Evolutionary conservation across 306 rosid species (phyloP).

Genomic region (Cucumis melo): DNA sequence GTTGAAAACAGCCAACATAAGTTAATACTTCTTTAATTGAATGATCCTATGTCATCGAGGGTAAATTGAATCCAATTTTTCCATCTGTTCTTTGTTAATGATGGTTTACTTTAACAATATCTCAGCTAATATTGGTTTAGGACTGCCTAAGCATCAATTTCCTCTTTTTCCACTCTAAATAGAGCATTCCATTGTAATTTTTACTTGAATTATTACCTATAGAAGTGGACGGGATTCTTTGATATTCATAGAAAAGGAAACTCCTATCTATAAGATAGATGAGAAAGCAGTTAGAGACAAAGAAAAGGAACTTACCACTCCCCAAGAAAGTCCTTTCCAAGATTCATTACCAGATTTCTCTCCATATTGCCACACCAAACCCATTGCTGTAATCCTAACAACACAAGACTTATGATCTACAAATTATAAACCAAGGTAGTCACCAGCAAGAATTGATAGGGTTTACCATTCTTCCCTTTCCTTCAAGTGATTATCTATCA

Average conservation of each 20-base stretch:
- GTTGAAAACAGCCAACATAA: not conserved
- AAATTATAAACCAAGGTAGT: not conserved
- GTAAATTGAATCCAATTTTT: not conserved
- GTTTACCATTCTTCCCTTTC: not conserved
- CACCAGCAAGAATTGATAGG: not conserved
- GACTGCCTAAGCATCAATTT: not conserved
- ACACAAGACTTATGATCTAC: not conserved
- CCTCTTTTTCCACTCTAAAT: not conserved
- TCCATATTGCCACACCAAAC: conserved; percentile 88
- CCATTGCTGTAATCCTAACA: conserved; percentile 79
- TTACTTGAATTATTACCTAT: not conserved
- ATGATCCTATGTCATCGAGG: not conserved
- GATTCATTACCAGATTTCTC: conserved; percentile 60
- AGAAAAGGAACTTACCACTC: conserved; percentile 45
- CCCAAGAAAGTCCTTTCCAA: conserved; percentile 98
- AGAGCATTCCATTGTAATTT: not conserved
- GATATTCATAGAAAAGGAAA: not conserved
- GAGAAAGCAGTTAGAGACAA: not conserved
- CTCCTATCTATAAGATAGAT: not conserved
- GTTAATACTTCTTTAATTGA: not conserved
- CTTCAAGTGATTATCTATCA: not conserved
- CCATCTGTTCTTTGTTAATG: not conserved
- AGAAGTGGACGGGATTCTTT: not conserved
- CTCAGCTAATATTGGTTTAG: not conserved
- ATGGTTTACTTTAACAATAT: not conserved